Evolutionary conservation across 495 filamentous ascomycete species (phyloP).

Genomic region (Tuber melanosporum): DNA sequence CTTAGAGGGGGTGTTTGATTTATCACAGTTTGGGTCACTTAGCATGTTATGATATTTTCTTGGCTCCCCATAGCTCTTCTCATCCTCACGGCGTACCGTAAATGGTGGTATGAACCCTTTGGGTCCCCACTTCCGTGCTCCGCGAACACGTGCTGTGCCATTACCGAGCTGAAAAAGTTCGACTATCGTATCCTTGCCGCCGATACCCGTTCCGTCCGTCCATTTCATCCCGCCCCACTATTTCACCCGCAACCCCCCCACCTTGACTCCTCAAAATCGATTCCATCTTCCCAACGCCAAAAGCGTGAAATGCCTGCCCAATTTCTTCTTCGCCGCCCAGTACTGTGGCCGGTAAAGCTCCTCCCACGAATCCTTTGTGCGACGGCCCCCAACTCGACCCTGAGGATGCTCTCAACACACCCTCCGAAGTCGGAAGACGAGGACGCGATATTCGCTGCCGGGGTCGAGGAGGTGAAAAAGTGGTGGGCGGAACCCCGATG

Average conservation of each 20-base stretch:
- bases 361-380: conserved; percentile 35
- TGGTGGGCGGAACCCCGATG: conserved; percentile 85
- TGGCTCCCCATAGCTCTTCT: background rate
- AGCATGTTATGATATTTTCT: too few relatives aligned
- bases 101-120: background rate
- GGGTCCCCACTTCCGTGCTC: background rate
- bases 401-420: conserved; percentile 5
- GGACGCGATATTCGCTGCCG: conserved; percentile 69
- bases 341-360: conserved; percentile 1
- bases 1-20: too few relatives aligned
- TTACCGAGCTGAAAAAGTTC: background rate
- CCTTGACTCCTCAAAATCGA: background rate
- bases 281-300: background rate
- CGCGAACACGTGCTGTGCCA: background rate
- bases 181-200: background rate
- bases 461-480: conserved; percentile 71
- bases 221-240: background rate
- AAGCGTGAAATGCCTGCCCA: background rate
- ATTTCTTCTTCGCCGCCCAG: conserved; percentile 18
- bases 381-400: conserved; percentile 10
- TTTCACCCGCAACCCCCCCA: background rate
- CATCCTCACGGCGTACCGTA: background rate
- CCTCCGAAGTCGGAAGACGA: conserved; percentile 51
- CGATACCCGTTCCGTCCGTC: background rate
- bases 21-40: too few relatives aligned